Evolutionary conservation across 75 land plant genomes (phyloP).

Genomic region (Pinus albicaulis): DNA sequence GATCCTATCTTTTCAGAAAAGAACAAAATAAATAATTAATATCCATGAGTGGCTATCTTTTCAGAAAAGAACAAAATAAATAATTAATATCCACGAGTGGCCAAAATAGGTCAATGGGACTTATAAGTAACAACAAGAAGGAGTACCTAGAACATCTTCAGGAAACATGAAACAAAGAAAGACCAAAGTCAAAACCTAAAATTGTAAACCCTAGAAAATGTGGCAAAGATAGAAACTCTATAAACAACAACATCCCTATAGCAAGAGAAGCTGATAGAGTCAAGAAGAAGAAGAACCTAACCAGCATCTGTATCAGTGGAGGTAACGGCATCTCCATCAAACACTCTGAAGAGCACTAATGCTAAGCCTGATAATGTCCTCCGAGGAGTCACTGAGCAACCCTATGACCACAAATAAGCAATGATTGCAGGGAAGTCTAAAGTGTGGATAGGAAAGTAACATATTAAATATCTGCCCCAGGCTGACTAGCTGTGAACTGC

Average conservation of each 20-base stretch:
- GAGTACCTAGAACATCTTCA: background rate
- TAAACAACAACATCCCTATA: background rate
- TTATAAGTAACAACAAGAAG: background rate
- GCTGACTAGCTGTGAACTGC: no score
- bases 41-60: background rate
- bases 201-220: constrained; percentile 1
- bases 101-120: background rate
- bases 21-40: background rate
- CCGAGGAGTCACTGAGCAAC: no score
- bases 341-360: no score
- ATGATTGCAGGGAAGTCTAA: no score
- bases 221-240: background rate
- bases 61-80: no score
- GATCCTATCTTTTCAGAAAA: no score
- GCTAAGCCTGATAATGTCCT: no score
- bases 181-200: constrained; percentile 6
- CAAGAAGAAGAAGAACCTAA: background rate
- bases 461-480: no score
- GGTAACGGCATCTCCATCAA: no score
- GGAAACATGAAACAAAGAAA: background rate
- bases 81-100: background rate
- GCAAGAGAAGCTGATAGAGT: background rate
- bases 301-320: background rate
- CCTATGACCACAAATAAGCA: no score
- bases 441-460: no score